Conservation (phyloP, 208 protist genomes). For the Vickermania ingenoplastis region DNA sequence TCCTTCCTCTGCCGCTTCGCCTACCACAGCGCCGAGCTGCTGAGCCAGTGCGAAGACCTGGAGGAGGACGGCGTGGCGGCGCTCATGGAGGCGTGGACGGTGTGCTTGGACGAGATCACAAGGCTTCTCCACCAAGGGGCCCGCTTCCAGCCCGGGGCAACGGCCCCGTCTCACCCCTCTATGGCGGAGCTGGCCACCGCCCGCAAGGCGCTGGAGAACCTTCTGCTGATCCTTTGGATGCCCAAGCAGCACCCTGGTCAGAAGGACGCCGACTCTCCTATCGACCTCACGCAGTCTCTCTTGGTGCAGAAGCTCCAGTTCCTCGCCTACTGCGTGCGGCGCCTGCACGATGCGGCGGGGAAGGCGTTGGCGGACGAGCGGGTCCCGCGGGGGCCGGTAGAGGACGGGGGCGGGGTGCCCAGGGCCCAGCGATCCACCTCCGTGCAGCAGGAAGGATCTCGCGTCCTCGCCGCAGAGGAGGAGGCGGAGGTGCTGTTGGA, state of each 20-base stretch:
- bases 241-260: conserved; percentile 4
- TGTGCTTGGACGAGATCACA: conserved; percentile 25
- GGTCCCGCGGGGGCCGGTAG: neutral
- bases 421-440: neutral
- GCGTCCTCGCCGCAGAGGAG: neutral
- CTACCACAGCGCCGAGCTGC: conserved; percentile 14
- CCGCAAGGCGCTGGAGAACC: neutral
- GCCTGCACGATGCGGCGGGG: conserved; percentile 17
- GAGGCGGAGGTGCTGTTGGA: neutral
- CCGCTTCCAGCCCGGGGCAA: conserved; percentile 1
- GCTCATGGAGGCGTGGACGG: conserved; percentile 21
- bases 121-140: conserved; percentile 6
- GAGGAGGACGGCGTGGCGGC: conserved; percentile 18
- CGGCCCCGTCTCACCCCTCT: conserved; percentile 11
- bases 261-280: conserved; percentile 1
- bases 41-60: conserved; percentile 7
- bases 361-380: neutral
- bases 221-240: conserved; percentile 32
- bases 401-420: neutral
- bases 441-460: neutral
- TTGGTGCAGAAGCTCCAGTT: conserved; percentile 79
- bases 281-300: conserved; percentile 34
- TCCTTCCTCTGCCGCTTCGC: conserved; percentile 69
- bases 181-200: conserved; percentile 14
- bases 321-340: conserved; percentile 39